Evolutionary conservation across 176 grass and related monocot species (phyloP).

Genomic region (Bromus sterilis): DNA sequence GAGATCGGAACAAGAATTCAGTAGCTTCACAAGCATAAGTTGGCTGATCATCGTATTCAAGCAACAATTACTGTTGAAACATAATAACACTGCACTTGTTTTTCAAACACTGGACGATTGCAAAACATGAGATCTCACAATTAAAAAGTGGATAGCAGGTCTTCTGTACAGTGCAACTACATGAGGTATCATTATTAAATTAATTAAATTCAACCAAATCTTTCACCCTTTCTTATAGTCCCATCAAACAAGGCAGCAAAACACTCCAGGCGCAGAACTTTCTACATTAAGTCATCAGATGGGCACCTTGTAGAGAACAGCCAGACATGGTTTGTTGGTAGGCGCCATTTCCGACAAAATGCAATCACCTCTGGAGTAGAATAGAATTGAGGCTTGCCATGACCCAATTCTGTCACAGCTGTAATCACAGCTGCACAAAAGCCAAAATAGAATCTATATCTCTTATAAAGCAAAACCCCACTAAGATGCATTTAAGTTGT

Average conservation of each 20-base stretch:
- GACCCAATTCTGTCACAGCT: conserved; percentile 70
- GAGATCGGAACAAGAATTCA: not conserved
- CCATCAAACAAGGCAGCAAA: not conserved
- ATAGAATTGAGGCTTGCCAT: conserved; percentile 91
- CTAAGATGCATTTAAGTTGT: too few species aligned
- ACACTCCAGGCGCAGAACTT: not conserved
- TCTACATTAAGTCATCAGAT: not conserved
- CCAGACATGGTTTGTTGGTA: conserved; percentile 93
- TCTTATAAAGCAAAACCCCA: too few species aligned
- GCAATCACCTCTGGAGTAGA: conserved; percentile 82
- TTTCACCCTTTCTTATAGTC: not conserved
- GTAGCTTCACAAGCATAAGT: not conserved
- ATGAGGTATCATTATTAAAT: not conserved
- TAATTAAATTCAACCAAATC: not conserved
- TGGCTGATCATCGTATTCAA: not conserved
- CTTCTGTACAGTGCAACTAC: not conserved
- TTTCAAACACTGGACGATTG: not conserved
- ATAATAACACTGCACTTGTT: conserved; percentile 12
- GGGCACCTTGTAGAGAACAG: conserved; percentile 88
- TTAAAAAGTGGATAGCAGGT: not conserved
- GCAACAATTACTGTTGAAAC: not conserved
- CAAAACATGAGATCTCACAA: not conserved
- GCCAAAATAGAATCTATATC: conserved; percentile 13
- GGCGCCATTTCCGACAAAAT: conserved; percentile 86
- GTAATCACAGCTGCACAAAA: conserved; percentile 66